Evolutionary conservation across 1,284 basidiomycete genomes (phyloP), one percentile per base, ranked within the genome.

Genomic region (Melampsora larici-populina): DNA sequence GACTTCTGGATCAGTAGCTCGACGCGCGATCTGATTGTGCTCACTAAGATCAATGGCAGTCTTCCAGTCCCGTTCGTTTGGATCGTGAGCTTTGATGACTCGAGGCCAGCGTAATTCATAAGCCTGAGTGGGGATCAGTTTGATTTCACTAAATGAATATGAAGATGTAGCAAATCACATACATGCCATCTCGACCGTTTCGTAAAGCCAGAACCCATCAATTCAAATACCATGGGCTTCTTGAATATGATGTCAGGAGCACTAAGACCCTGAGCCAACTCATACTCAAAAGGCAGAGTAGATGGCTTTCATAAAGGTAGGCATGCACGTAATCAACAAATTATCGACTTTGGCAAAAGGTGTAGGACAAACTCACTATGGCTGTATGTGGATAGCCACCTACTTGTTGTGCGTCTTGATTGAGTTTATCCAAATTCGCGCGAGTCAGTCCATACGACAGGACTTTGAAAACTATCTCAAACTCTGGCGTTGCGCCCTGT

Each of bases 21-120:
- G 63, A 21, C 51, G 46, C 33, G 73, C 73, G 6, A 75, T 67
- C 15, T 67, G 29, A 40, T 75, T n/a, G 24, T 75, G 63, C 13
- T 43, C 65, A 21, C 49, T 26, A 40, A 75, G 49, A 75, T 75
- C 73, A 46, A 75, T 33, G 9, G 73, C 73, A 18, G 46, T 13
- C 13, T n/a, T 55, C 73, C 73, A 75, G 55, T 67, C 65, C 33
- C 73, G 63, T 29, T 75, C 73, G 18, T 15, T 9, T 8, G 36
- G 64, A 17, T 75, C 64, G 49, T 67, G 55, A 33, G 51, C 2
- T 51, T 75, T 75, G 11, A 69, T 75, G 36, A 80, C 78, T 26
- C 93, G 87, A 0, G 93, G 91, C 83, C 91, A 94, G 6, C 93
- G 89, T 3, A 93, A 86, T 81, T 91, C 91, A 81, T 93, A 94